Percentiles rank a stretch among this genome's conserved stretches.
Conservation (phyloP, 306 rosid genomes). For the Prunus kanzakura region DNA sequence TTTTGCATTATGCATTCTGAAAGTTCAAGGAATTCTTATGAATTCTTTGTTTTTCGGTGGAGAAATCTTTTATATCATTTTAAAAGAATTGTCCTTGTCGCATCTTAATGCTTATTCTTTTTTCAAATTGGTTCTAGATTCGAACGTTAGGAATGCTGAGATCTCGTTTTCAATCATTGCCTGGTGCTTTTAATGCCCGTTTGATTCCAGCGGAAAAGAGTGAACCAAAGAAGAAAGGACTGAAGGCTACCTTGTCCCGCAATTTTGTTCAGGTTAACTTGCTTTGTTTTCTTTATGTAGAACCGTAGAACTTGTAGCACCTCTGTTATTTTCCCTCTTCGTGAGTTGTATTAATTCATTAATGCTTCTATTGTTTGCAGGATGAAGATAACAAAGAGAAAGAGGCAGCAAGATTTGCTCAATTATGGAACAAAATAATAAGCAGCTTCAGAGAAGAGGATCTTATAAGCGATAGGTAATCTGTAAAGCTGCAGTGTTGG, state of each 20-base stretch:
- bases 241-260: slow-evolving; percentile 80
- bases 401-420: slow-evolving; percentile 96
- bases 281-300: neutral
- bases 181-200: slow-evolving; percentile 82
- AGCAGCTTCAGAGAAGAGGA: slow-evolving; percentile 94
- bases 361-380: slow-evolving; percentile 31
- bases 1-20: neutral
- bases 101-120: neutral
- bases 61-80: neutral
- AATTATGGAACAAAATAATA: slow-evolving; percentile 91
- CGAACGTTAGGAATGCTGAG: slow-evolving; percentile 98
- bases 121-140: slow-evolving; percentile 55
- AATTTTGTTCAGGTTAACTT: slow-evolving; percentile 45
- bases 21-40: neutral
- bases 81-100: neutral
- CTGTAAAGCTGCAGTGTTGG: neutral
- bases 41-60: neutral
- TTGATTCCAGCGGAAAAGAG: slow-evolving; percentile 74
- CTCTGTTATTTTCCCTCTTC: neutral
- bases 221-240: slow-evolving; percentile 86
- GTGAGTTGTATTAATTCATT: slow-evolving; percentile 10
- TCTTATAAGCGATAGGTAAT: slow-evolving; percentile 78
- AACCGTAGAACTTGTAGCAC: neutral
- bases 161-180: slow-evolving; percentile 82
- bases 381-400: slow-evolving; percentile 70